Evolutionary conservation across 768 basidiomycete genomes (phyloP).

Genomic region (Cantharellus cinnabarinus): DNA sequence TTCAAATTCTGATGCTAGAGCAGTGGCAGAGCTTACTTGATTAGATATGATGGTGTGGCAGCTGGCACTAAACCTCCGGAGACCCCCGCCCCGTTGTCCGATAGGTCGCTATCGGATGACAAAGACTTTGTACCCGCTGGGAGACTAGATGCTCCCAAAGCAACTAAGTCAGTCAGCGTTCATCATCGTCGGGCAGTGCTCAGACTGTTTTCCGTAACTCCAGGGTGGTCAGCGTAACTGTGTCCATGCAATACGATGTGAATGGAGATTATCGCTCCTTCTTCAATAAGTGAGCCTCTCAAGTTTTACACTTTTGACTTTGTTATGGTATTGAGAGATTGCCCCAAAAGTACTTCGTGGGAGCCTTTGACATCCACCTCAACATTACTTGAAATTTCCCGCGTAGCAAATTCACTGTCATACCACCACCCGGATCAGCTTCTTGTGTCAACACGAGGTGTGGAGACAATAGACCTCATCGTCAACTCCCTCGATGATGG

Average conservation of each 20-base stretch:
- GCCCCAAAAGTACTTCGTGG: not conserved
- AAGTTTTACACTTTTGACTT: not conserved
- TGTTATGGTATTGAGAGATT: not conserved
- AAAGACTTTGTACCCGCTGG: not conserved
- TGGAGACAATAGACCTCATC: conserved; percentile 5
- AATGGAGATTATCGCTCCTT: not conserved
- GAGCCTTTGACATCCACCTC: not conserved
- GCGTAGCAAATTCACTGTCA: not conserved
- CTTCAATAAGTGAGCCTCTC: not conserved
- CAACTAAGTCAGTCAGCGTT: not conserved
- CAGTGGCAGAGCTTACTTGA: not conserved
- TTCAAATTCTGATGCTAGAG: not conserved
- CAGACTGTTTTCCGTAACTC: not conserved
- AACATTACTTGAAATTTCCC: not conserved
- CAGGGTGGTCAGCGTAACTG: not conserved
- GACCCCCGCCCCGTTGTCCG: not conserved
- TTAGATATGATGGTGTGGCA: not conserved
- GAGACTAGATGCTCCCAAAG: not conserved
- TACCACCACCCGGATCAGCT: not conserved
- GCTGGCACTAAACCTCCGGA: not conserved
- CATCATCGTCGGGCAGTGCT: not conserved
- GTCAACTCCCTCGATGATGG: conserved; percentile 8
- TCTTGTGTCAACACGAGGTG: not conserved
- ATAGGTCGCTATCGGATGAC: not conserved
- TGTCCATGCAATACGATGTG: not conserved